A percentile compares a stretch with the other conserved stretches of the same genome.
These are phyloP conservation scores for Extremus antarcticus DNA, from an alignment of 495 filamentous ascomycete genomes.

Conservation along the genomic window DNA sequence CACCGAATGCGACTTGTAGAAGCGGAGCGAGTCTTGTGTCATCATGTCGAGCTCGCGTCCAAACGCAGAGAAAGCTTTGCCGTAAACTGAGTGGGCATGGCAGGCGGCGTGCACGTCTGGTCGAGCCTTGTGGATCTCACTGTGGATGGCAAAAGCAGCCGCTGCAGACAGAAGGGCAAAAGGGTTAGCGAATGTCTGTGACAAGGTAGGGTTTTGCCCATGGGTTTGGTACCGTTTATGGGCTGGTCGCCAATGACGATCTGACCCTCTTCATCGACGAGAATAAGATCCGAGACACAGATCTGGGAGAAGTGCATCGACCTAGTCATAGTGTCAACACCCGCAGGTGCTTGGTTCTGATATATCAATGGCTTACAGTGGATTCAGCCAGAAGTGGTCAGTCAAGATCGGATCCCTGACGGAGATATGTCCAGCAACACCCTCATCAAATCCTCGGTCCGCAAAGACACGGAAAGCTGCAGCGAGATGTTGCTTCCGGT, in stretches of 20 bases:
- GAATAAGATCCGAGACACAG: conserved; percentile 42
- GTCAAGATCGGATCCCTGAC: conserved; percentile 40
- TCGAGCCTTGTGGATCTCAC: conserved; percentile 43
- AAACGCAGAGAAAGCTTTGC: conserved; percentile 44
- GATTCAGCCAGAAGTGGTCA: conserved; percentile 44
- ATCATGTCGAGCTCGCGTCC: conserved; percentile 48
- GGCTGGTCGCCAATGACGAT: conserved; percentile 41
- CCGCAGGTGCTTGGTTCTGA: background rate
- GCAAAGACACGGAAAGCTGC: conserved; percentile 65
- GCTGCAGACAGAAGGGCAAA: too few relatives aligned
- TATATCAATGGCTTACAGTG: too few relatives aligned
- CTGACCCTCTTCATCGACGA: conserved; percentile 41
- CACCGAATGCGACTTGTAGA: conserved; percentile 43
- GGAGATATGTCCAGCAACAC: conserved; percentile 54
- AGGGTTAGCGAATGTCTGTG: too few relatives aligned
- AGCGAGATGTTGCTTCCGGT: conserved; percentile 61
- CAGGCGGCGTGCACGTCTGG: conserved; percentile 43
- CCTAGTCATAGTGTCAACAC: background rate
- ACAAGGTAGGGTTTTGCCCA: too few relatives aligned
- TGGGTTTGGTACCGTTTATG: conserved; percentile 57
- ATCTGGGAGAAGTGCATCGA: conserved; percentile 48
- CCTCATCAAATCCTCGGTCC: conserved; percentile 55
- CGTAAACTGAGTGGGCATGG: conserved; percentile 44
- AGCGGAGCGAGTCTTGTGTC: conserved; percentile 60
- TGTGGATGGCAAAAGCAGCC: conserved; percentile 61